Evolutionary conservation across 495 filamentous ascomycete genomes (phyloP).

Genomic region (Aspergillus sclerotioniger): DNA sequence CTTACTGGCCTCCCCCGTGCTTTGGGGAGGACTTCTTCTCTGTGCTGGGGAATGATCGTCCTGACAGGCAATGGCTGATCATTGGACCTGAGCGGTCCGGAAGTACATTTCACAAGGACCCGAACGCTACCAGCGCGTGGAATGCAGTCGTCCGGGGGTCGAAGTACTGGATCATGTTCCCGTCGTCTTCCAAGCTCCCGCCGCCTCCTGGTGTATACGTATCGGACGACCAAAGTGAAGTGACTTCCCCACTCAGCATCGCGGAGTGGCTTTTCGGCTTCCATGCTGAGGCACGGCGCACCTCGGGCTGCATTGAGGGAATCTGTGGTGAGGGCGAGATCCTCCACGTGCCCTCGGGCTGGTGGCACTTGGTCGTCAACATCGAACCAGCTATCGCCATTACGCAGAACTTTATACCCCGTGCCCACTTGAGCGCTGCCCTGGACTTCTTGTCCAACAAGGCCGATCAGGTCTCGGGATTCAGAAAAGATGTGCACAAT

Average conservation of each 20-base stretch:
- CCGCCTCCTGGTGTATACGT: constrained; percentile 88
- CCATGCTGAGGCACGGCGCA: constrained; percentile 78
- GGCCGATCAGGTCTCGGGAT: constrained; percentile 82
- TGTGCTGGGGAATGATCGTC: constrained; percentile 73
- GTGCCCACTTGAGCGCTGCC: constrained; percentile 67
- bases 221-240: constrained; percentile 87
- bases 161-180: constrained; percentile 99
- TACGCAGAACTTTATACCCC: constrained; percentile 94
- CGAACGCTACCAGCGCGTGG: constrained; percentile 82
- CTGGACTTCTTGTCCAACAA: constrained; percentile 82
- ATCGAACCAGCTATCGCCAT: constrained; percentile 79
- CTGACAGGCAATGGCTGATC: constrained; percentile 91
- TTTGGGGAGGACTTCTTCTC: constrained; percentile 89
- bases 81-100: constrained; percentile 86
- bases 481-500: constrained; percentile 68
- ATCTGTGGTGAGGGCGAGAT: constrained; percentile 87
- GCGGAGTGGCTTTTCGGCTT: constrained; percentile 93
- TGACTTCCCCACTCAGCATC: constrained; percentile 91
- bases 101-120: constrained; percentile 92
- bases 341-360: constrained; percentile 87
- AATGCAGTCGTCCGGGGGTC: constrained; percentile 88
- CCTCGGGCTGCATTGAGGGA: constrained; percentile 80
- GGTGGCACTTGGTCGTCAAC: constrained; percentile 98
- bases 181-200: constrained; percentile 57
- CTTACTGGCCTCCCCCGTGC: constrained; percentile 82